Evolutionary conservation across 1,139 yeast species (phyloP).

Genomic region (Kluyveromyces sp.): DNA sequence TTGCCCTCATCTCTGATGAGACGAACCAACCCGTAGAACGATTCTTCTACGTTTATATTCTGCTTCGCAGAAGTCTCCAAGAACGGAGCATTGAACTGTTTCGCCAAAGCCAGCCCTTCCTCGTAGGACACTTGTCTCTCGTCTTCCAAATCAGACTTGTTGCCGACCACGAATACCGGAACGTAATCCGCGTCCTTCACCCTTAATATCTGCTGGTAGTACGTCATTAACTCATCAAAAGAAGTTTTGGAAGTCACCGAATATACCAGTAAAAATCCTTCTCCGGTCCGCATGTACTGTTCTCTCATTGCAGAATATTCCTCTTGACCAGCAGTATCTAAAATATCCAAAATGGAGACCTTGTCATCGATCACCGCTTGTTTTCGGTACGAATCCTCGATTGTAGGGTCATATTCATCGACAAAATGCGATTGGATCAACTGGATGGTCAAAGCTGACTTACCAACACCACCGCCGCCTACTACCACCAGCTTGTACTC

Average conservation of each 20-base stretch:
- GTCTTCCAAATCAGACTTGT: slow-evolving; percentile 70
- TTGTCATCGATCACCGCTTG: slow-evolving; percentile 75
- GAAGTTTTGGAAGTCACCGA: slow-evolving; percentile 76
- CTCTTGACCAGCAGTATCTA: slow-evolving; percentile 98
- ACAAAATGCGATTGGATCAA: slow-evolving; percentile 87
- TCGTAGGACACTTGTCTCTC: slow-evolving; percentile 79
- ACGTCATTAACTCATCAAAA: slow-evolving; percentile 68
- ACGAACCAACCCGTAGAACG: slow-evolving; percentile 71
- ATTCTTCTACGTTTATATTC: slow-evolving; percentile 88
- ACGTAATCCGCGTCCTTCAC: slow-evolving; percentile 75
- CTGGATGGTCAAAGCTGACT: slow-evolving; percentile 89
- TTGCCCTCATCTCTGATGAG: slow-evolving; percentile 45
- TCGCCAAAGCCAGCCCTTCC: slow-evolving; percentile 75
- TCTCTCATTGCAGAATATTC: slow-evolving; percentile 96
- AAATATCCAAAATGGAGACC: slow-evolving; percentile 73
- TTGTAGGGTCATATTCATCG: slow-evolving; percentile 95
- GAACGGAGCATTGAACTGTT: slow-evolving; percentile 67
- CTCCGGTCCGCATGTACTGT: slow-evolving; percentile 88
- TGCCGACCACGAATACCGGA: slow-evolving; percentile 70
- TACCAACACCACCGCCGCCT: slow-evolving; percentile 99
- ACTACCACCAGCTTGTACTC: slow-evolving; percentile 89
- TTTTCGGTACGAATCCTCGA: slow-evolving; percentile 82
- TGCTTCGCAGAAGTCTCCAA: slow-evolving; percentile 92
- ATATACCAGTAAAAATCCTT: slow-evolving; percentile 79
- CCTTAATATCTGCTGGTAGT: slow-evolving; percentile 76